Evolutionary conservation across 2,329 filamentous ascomycete species (phyloP).

Genomic region (Apiospora marii): DNA sequence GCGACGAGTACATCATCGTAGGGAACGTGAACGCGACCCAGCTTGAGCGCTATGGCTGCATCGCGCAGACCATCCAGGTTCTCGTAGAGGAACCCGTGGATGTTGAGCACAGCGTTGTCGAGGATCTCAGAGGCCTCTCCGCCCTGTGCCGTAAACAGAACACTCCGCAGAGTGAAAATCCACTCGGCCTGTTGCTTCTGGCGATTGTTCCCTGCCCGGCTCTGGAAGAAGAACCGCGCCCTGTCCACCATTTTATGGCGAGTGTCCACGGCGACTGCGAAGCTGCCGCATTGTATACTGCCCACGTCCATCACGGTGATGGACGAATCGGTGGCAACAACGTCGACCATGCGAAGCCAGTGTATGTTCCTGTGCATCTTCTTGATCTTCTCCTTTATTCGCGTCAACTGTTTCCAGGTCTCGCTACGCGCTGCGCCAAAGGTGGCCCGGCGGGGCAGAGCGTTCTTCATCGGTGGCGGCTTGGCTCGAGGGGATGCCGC

Average conservation of each 20-base stretch:
- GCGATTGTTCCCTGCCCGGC: slow-evolving; percentile 66
- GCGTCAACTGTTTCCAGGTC: slow-evolving; percentile 82
- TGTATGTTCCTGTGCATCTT: slow-evolving; percentile 84
- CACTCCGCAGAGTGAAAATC: slow-evolving; percentile 85
- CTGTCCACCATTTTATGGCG: slow-evolving; percentile 90
- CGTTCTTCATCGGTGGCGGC: slow-evolving; percentile 37
- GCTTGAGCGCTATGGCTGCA: slow-evolving; percentile 87
- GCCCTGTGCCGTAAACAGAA: slow-evolving; percentile 87
- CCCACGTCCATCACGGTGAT: slow-evolving; percentile 83
- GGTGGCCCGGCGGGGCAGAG: slow-evolving; percentile 40
- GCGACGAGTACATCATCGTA: slow-evolving; percentile 83
- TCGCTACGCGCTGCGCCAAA: slow-evolving; percentile 62
- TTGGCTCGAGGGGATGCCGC: slow-evolving; percentile 30
- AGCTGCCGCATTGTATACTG: slow-evolving; percentile 81
- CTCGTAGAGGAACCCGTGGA: slow-evolving; percentile 89
- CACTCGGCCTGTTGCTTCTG: slow-evolving; percentile 86
- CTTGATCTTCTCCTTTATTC: slow-evolving; percentile 86
- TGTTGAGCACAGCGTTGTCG: slow-evolving; percentile 86
- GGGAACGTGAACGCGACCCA: slow-evolving; percentile 88
- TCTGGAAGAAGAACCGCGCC: slow-evolving; percentile 85
- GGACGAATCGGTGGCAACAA: slow-evolving; percentile 83
- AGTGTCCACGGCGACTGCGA: slow-evolving; percentile 90
- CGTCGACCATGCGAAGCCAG: slow-evolving; percentile 88
- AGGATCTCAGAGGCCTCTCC: slow-evolving; percentile 86
- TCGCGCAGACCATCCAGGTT: slow-evolving; percentile 88